Percentiles rank a stretch among this genome's conserved stretches.
Evolutionary conservation across 192 early-diverging fungal genomes (phyloP).

Genomic region (Physocladia obscura): DNA sequence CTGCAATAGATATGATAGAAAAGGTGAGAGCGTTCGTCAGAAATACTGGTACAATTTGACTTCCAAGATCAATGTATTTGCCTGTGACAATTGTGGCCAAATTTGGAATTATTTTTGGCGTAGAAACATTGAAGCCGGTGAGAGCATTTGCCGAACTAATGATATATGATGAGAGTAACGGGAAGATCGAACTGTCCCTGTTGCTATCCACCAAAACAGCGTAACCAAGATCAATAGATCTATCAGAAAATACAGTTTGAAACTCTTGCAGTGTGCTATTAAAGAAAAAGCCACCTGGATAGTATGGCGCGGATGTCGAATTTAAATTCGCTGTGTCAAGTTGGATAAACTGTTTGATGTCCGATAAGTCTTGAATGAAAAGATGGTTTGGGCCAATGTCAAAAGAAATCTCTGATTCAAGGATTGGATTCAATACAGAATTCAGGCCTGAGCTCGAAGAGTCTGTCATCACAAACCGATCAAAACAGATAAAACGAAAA

Average conservation of each 20-base stretch:
- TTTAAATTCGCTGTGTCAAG: too few relatives aligned
- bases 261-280: background rate
- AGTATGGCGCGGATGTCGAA: too few relatives aligned
- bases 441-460: too few relatives aligned
- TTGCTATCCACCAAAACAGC: background rate
- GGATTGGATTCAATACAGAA: too few relatives aligned
- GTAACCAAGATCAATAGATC: background rate
- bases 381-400: too few relatives aligned
- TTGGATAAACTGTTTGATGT: too few relatives aligned
- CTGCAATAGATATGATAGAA: background rate
- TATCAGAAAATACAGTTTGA: background rate
- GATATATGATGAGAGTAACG: background rate
- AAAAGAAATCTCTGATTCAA: too few relatives aligned
- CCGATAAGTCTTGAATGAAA: too few relatives aligned
- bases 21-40: background rate
- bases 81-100: background rate
- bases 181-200: background rate
- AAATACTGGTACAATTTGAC: background rate
- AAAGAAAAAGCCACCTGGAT: constrained; percentile 5
- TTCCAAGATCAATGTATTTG: background rate
- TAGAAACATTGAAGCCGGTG: background rate
- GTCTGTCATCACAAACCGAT: too few relatives aligned
- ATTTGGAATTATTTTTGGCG: background rate
- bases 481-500: too few relatives aligned
- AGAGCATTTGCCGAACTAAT: background rate